Base-by-base conservation (phyloP, 2,329 filamentous ascomycete species). In the Cucurbitaria berberidis region DNA sequence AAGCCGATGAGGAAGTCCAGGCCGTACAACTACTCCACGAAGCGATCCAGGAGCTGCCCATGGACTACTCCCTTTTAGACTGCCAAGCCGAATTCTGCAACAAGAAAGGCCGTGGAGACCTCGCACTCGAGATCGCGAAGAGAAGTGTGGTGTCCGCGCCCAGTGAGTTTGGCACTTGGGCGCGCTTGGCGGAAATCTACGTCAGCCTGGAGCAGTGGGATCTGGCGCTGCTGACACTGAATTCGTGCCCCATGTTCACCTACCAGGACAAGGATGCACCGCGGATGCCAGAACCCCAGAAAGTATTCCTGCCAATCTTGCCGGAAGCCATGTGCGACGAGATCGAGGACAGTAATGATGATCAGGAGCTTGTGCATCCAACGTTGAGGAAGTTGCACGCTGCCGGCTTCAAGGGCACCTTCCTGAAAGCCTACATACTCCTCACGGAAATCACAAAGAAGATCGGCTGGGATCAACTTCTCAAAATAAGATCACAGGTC, bases 201-300 rank as follows among this genome's bases (percentile, higher is more conserved):
- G 90, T 98, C 49, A 86, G 89, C 44, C 86, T 96, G 77, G 95
- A 99, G 73, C 91, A 96, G 71, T 99, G 95, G 92, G 95, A 98
- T 70, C 86, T 98, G 63, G 95, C 95, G 0, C 83, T 99, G 21
- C 87, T 96, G 5, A 98, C 95, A 3, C 83, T 99, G 46, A 99
- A 99, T 78, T 99, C 95, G 16, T 99, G 95, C 75, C 95, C 95
- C 8, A 99, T 99, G 95, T 99, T 99, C 76, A 99, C 95, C 6
- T 98, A 99, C 75, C 95, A 98, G 76, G 95, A 99, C 77, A 98
- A 97, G 76, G 95, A 99, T 73, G 89, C 92, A 5, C 95, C 95
- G 3, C 79, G 95, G 54, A 93, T 98, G 89, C 95, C 95, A 1
- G 92, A 96, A 69, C 93, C 95, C 0, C 89, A 89, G 66, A 90